Conservation (phyloP, 2,329 filamentous ascomycete genomes). For the Cercospora sp. region DNA sequence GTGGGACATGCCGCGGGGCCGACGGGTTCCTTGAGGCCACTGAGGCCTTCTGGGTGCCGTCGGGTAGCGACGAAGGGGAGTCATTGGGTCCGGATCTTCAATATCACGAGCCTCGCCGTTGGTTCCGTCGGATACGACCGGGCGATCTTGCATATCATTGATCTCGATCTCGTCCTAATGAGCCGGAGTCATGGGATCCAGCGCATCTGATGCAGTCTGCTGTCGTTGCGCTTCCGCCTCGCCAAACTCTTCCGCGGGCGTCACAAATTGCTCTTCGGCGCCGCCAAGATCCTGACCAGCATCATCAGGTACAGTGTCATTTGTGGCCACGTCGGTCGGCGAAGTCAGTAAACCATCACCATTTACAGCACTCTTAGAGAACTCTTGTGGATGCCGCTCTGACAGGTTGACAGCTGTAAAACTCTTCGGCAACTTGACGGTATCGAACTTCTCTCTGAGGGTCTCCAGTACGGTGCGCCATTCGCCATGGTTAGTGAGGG, state of each 20-base stretch:
- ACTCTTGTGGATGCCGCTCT: slow-evolving; percentile 51
- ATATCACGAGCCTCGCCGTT: neutral
- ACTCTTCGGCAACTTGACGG: slow-evolving; percentile 56
- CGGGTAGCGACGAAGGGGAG: neutral
- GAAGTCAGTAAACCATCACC: slow-evolving; percentile 2
- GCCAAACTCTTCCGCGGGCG: neutral
- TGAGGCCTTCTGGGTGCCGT: neutral
- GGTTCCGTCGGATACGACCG: neutral
- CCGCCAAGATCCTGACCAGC: neutral
- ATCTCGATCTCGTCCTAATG: neutral
- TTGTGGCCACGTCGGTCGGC: slow-evolving; percentile 16
- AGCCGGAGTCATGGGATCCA: neutral
- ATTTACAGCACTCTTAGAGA: slow-evolving; percentile 30
- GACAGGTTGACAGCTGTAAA: slow-evolving; percentile 54
- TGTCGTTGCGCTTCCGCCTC: neutral
- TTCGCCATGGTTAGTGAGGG: slow-evolving; percentile 84
- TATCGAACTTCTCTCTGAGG: slow-evolving; percentile 89
- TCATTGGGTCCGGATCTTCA: neutral
- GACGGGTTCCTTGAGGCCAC: neutral
- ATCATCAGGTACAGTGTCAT: neutral
- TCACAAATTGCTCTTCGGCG: neutral
- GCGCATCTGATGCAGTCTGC: neutral
- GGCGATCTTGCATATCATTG: neutral
- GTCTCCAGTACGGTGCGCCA: slow-evolving; percentile 99
- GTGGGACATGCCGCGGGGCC: neutral